Conservation (phyloP, 148 eudicot species). For the Nepenthes mirabilis region DNA sequence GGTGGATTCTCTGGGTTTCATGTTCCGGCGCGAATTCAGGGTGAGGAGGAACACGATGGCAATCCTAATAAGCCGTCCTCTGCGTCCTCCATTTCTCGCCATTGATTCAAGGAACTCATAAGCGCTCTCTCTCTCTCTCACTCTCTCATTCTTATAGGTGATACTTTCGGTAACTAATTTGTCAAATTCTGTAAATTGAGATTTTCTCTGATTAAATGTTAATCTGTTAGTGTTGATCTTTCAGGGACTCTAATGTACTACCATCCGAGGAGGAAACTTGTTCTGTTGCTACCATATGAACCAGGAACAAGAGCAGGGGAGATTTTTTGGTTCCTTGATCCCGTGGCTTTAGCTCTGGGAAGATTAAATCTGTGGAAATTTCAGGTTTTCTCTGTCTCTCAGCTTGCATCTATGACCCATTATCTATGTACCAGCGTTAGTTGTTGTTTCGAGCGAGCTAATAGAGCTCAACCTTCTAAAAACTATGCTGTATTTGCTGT, state of each 20-base stretch:
- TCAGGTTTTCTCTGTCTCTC: conserved; percentile 37
- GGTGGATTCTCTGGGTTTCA: conserved; percentile 75
- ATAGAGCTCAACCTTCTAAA: not conserved
- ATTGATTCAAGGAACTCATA: conserved; percentile 24
- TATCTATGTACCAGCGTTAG: conserved; percentile 2
- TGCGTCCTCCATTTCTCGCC: conserved; percentile 93
- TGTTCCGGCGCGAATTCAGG: conserved; percentile 85
- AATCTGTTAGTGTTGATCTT: too few relatives aligned
- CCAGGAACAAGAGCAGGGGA: conserved; percentile 8
- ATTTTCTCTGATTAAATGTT: not conserved
- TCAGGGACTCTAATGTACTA: too few relatives aligned
- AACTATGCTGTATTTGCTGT: not conserved
- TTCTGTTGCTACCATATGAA: not conserved
- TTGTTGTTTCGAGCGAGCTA: conserved; percentile 29
- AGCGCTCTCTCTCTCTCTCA: conserved; percentile 1
- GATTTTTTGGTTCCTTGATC: conserved; percentile 18
- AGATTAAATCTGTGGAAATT: conserved; percentile 34
- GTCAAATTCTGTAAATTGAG: not conserved
- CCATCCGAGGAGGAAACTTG: not conserved
- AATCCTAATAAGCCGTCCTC: conserved; percentile 86
- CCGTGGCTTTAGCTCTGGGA: conserved; percentile 34
- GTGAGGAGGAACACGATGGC: conserved; percentile 89
- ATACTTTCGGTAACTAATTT: not conserved
- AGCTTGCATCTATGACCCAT: conserved; percentile 9
- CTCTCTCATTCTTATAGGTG: not conserved